Conservation (phyloP, 2,329 filamentous ascomycete genomes). For the Ustulina deusta region DNA sequence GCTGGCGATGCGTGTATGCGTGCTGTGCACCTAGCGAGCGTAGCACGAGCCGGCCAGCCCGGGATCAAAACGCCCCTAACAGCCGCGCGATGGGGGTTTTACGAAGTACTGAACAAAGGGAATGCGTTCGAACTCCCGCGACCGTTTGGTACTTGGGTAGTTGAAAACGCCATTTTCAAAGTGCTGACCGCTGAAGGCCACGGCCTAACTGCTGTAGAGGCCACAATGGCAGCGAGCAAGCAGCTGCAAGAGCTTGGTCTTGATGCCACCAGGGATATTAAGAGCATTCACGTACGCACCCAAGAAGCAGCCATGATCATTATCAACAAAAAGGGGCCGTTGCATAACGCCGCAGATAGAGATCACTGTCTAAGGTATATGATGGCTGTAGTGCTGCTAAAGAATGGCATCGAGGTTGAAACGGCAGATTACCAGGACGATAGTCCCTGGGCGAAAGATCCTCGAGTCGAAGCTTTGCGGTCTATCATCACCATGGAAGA, state of each 20-base stretch:
- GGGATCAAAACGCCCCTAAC: constrained; percentile 48
- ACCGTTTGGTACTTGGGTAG: constrained; percentile 42
- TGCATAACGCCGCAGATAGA: constrained; percentile 42
- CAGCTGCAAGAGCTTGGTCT: constrained; percentile 33
- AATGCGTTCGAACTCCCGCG: constrained; percentile 41
- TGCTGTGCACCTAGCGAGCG: constrained; percentile 54
- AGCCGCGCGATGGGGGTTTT: constrained; percentile 53
- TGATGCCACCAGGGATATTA: constrained; percentile 33
- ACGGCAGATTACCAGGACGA: constrained; percentile 38
- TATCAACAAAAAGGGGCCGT: constrained; percentile 40
- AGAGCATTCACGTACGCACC: constrained; percentile 36
- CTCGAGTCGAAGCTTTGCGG: constrained; percentile 35
- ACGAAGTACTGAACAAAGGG: constrained; percentile 39
- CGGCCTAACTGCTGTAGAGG: constrained; percentile 37
- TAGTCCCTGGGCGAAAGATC: constrained; percentile 38
- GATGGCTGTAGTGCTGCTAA: constrained; percentile 40
- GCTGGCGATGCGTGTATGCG: constrained; percentile 56
- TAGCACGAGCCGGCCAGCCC: constrained; percentile 44
- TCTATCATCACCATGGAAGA: constrained; percentile 38
- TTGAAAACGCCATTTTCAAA: constrained; percentile 47
- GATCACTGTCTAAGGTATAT: constrained; percentile 44
- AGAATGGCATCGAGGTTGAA: constrained; percentile 33
- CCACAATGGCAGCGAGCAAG: constrained; percentile 31
- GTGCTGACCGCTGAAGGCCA: constrained; percentile 41
- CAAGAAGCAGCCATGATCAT: constrained; percentile 41